Evolutionary conservation across 2,329 filamentous ascomycete genomes (phyloP).

Genomic region (Ophiostoma angusticollis): DNA sequence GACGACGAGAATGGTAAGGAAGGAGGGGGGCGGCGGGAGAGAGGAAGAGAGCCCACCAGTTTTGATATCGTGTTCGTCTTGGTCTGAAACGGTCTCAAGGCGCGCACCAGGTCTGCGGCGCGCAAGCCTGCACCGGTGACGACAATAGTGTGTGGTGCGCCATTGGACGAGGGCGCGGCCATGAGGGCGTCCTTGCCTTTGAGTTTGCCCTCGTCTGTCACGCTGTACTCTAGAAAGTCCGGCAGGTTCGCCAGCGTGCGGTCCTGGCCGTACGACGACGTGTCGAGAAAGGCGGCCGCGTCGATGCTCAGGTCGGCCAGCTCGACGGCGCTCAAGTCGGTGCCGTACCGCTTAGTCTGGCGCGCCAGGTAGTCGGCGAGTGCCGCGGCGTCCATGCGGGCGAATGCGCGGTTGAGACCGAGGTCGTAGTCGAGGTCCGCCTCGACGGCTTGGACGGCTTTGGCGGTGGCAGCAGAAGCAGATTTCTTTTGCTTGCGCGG

Average conservation of each 20-base stretch:
- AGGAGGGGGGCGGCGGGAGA: too few relatives aligned
- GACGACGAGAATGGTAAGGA: not conserved
- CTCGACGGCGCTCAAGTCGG: conserved; percentile 71
- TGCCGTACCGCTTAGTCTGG: conserved; percentile 63
- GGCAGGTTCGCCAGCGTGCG: conserved; percentile 63
- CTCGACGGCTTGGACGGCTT: conserved; percentile 24
- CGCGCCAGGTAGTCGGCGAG: conserved; percentile 78
- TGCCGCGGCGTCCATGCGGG: conserved; percentile 68
- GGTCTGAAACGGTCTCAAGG: conserved; percentile 63
- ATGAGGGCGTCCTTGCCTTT: conserved; percentile 2
- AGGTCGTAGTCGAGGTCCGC: conserved; percentile 52
- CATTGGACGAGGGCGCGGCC: conserved; percentile 50
- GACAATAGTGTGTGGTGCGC: conserved; percentile 74
- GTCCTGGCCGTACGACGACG: conserved; percentile 50
- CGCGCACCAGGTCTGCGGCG: conserved; percentile 70
- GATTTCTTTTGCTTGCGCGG: conserved; percentile 11
- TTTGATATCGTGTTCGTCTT: conserved; percentile 74
- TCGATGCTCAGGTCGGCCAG: conserved; percentile 70
- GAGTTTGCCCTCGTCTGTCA: conserved; percentile 32
- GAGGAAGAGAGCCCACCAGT: conserved; percentile 40
- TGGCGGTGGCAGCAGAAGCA: not conserved
- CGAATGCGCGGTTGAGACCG: conserved; percentile 68
- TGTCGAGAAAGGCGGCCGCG: conserved; percentile 57
- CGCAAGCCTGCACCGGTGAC: conserved; percentile 75
- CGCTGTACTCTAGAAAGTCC: conserved; percentile 59